A percentile compares a stretch with the other conserved stretches of the same genome.
These are phyloP conservation scores for Cytospora paraplurivora DNA, from an alignment of 2,329 filamentous ascomycete genomes.

Conservation along the genomic window DNA sequence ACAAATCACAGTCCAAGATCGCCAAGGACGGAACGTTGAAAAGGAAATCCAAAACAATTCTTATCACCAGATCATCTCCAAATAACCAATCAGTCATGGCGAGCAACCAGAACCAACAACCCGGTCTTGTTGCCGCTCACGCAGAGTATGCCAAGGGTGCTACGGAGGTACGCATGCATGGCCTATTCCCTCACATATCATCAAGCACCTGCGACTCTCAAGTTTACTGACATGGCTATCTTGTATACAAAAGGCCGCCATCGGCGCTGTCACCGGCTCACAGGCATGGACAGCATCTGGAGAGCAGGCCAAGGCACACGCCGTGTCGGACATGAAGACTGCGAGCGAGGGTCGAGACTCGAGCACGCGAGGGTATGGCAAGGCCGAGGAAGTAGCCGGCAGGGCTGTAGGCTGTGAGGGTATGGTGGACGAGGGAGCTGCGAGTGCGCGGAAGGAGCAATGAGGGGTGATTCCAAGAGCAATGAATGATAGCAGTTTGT, in stretches of 20 bases:
- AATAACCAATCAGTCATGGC: conserved; percentile 17
- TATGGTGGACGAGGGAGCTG: conserved; percentile 65
- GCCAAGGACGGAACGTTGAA: neutral
- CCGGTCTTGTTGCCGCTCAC: conserved; percentile 64
- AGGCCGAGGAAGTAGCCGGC: conserved; percentile 65
- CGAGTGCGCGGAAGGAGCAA: conserved; percentile 45
- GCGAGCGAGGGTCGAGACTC: conserved; percentile 60
- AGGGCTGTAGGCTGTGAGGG: conserved; percentile 67
- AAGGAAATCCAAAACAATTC: no score
- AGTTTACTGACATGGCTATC: neutral
- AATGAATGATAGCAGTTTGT: neutral
- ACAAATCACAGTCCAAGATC: neutral
- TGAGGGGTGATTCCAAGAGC: neutral
- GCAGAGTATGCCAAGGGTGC: conserved; percentile 70
- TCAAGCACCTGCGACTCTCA: neutral
- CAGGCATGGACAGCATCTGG: conserved; percentile 65
- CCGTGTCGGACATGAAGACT: conserved; percentile 63
- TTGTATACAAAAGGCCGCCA: conserved; percentile 48
- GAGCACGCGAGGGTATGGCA: conserved; percentile 57
- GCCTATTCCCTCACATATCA: neutral
- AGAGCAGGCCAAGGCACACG: conserved; percentile 64
- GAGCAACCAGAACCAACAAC: conserved; percentile 43
- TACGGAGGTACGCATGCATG: conserved; percentile 54
- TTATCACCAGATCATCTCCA: neutral
- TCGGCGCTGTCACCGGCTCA: conserved; percentile 64